Conservation (phyloP, 2,329 filamentous ascomycete species). For the Aureobasidium sp. region DNA sequence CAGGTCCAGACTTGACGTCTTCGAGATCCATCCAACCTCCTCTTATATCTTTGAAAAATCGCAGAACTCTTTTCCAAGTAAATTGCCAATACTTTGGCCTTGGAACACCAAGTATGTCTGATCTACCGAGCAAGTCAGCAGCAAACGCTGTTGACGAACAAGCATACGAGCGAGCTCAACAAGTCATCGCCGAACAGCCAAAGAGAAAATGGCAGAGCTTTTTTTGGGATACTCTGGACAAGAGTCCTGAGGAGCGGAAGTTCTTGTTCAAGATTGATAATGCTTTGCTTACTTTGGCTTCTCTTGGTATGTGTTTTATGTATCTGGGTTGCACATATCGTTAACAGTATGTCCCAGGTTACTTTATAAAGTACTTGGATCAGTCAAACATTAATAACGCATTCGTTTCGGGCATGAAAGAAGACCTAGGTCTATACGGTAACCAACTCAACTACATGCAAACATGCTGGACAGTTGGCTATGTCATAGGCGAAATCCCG, state of each 20-base stretch:
- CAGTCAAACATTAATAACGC: not conserved
- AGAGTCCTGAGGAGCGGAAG: constrained; percentile 40
- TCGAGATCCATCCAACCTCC: no score
- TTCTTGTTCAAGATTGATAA: constrained; percentile 43
- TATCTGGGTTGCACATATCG: not conserved
- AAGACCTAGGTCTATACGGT: constrained; percentile 43
- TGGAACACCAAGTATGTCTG: not conserved
- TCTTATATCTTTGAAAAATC: not conserved
- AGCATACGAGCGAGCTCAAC: constrained; percentile 3
- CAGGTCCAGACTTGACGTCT: not conserved
- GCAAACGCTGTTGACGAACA: not conserved
- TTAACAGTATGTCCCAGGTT: not conserved
- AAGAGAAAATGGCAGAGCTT: constrained; percentile 39
- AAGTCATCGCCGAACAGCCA: constrained; percentile 15
- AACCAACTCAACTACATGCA: constrained; percentile 51
- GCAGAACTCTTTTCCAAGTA: not conserved
- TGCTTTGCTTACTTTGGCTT: constrained; percentile 40
- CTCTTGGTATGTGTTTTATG: constrained; percentile 24
- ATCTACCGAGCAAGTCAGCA: not conserved
- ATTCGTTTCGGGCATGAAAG: constrained; percentile 14
- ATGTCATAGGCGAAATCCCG: constrained; percentile 46
- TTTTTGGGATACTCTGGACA: constrained; percentile 43
- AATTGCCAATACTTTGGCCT: not conserved
- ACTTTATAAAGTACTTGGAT: not conserved
- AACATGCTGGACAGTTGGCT: constrained; percentile 52